Evolutionary conservation across 495 filamentous ascomycete species (phyloP).

Genomic region (Mycothermus thermophilus): DNA sequence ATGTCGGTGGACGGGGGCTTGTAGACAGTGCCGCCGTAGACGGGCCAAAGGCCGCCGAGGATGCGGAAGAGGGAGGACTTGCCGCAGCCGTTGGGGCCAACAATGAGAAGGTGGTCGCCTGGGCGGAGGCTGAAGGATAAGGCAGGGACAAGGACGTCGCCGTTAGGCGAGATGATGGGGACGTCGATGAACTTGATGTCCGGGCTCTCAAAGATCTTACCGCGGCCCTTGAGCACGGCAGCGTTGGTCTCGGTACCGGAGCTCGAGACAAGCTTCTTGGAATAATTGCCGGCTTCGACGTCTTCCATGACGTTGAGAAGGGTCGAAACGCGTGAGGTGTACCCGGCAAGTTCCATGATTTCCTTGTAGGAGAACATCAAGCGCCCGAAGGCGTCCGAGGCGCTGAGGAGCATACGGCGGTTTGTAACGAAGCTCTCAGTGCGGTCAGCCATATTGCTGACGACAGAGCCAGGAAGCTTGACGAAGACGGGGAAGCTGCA

Average conservation of each 20-base stretch:
- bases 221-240: slow-evolving; percentile 65
- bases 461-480: slow-evolving; percentile 58
- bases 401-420: slow-evolving; percentile 73
- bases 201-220: slow-evolving; percentile 58
- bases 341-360: slow-evolving; percentile 87
- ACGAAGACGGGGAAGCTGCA: slow-evolving; percentile 95
- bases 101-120: slow-evolving; percentile 83
- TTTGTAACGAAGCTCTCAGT: slow-evolving; percentile 97
- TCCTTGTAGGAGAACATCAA: slow-evolving; percentile 98
- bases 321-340: slow-evolving; percentile 81
- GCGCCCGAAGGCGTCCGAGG: slow-evolving; percentile 89
- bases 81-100: slow-evolving; percentile 93
- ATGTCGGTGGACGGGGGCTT: slow-evolving; percentile 84
- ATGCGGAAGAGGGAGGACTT: slow-evolving; percentile 95
- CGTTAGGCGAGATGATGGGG: slow-evolving; percentile 95
- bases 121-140: slow-evolving; percentile 76
- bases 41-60: slow-evolving; percentile 94
- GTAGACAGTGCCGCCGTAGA: slow-evolving; percentile 83
- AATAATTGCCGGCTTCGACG: slow-evolving; percentile 71
- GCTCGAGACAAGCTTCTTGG: slow-evolving; percentile 90
- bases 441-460: slow-evolving; percentile 70
- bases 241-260: slow-evolving; percentile 64
- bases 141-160: slow-evolving; percentile 71
- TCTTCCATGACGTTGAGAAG: slow-evolving; percentile 92
- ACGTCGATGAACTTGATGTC: slow-evolving; percentile 82